phyloP scores from a whole-genome alignment of 1,284 basidiomycete genomes.

The Sanghuangporus weigelae region DNA sequence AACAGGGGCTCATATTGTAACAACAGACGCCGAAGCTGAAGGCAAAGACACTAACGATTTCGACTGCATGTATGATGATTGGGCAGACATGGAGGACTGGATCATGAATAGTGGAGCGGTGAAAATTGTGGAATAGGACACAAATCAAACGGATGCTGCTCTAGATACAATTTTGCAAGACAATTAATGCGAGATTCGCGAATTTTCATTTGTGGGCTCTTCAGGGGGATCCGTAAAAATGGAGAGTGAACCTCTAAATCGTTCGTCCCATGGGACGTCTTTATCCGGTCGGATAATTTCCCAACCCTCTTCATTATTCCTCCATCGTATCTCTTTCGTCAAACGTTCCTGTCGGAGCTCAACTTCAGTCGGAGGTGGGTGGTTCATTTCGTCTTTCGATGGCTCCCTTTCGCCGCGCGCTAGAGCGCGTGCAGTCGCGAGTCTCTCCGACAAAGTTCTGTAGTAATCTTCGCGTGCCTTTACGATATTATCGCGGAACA shows the following conservation, averaged over 20 bases:
- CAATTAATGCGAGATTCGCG: neutral
- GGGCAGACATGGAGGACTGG: slow-evolving; percentile 47
- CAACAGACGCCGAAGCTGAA: neutral
- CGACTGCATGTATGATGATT: slow-evolving; percentile 8
- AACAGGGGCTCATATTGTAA: neutral
- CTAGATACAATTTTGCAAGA: slow-evolving; percentile 11
- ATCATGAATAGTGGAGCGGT: slow-evolving; percentile 37
- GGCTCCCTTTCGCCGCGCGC: slow-evolving; percentile 76
- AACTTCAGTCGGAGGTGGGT: slow-evolving; percentile 84
- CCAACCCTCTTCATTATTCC: slow-evolving; percentile 71
- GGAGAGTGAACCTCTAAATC: slow-evolving; percentile 59
- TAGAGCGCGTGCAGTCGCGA: slow-evolving; percentile 75
- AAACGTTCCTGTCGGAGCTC: slow-evolving; percentile 79
- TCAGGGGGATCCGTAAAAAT: slow-evolving; percentile 50
- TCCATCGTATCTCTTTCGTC: slow-evolving; percentile 86
- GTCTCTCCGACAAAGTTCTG: slow-evolving; percentile 57
- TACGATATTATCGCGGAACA: slow-evolving; percentile 56
- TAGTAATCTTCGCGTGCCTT: slow-evolving; percentile 79
- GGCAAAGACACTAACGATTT: neutral
- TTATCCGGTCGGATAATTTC: slow-evolving; percentile 63
- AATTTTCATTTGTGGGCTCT: neutral
- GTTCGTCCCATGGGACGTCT: slow-evolving; percentile 71
- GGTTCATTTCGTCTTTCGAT: slow-evolving; percentile 76
- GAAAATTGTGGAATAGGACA: slow-evolving; percentile 24
- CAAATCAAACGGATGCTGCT: neutral